These are phyloP conservation scores for Magnolia kwangsiensis DNA, from an alignment of 164 flowering plant species.

Conservation along the genomic window DNA sequence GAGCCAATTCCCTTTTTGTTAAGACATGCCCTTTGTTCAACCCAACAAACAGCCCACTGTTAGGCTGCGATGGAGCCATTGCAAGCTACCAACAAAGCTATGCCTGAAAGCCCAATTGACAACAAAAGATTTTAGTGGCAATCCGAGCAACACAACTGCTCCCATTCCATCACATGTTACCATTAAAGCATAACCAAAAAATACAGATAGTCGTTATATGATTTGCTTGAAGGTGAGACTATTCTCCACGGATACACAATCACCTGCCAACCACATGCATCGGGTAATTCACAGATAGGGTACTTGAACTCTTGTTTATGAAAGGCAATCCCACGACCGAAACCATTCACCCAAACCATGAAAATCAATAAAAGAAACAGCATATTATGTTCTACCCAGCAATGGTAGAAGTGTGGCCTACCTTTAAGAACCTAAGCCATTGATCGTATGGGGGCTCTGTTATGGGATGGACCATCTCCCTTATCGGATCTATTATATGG, in stretches of 20 bases:
- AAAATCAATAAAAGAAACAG: not conserved
- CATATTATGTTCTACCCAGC: not conserved
- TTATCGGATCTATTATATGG: not conserved
- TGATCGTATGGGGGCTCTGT: not conserved
- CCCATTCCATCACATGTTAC: not conserved
- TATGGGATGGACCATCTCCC: not conserved
- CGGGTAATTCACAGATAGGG: too few species aligned
- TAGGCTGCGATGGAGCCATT: constrained; percentile 37
- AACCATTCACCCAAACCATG: not conserved
- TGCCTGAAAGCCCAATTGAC: not conserved
- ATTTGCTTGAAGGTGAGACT: too few species aligned
- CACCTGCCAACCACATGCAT: too few species aligned
- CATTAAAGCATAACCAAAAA: not conserved
- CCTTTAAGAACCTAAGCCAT: not conserved
- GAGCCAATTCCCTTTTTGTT: constrained; percentile 30
- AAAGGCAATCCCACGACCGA: too few species aligned
- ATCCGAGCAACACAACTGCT: too few species aligned
- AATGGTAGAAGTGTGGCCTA: not conserved
- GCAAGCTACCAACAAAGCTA: constrained; percentile 7
- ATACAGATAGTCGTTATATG: not conserved
- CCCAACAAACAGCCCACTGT: constrained; percentile 35
- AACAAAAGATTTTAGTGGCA: not conserved
- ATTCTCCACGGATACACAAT: too few species aligned
- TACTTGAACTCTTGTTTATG: too few species aligned
- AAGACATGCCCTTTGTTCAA: constrained; percentile 39